phyloP scores from a whole-genome alignment of 2,329 filamentous ascomycete species.

The Gnomoniopsis smithogilvyi region DNA sequence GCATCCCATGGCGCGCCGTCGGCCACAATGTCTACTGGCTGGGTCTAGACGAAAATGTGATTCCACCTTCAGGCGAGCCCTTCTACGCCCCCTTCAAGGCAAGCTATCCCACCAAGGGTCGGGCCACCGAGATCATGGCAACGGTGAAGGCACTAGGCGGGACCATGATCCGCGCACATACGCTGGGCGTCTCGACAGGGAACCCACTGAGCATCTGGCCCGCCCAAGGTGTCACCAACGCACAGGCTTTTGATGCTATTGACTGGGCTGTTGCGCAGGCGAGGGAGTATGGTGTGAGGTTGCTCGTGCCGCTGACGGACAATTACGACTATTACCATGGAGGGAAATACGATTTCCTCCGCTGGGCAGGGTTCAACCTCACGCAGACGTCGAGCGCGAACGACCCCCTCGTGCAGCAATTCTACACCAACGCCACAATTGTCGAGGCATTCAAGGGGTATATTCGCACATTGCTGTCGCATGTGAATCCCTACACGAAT shows the following conservation, averaged over 20 bases:
- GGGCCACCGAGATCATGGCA: slow-evolving; percentile 43
- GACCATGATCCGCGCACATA: slow-evolving; percentile 42
- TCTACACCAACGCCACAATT: slow-evolving; percentile 42
- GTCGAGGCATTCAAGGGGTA: slow-evolving; percentile 43
- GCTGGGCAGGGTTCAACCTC: slow-evolving; percentile 43
- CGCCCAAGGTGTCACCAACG: slow-evolving; percentile 35
- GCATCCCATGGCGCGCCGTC: slow-evolving; percentile 39
- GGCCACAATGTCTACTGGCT: slow-evolving; percentile 51
- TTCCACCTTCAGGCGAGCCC: slow-evolving; percentile 38
- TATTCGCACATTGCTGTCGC: slow-evolving; percentile 39
- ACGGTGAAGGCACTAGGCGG: slow-evolving; percentile 41
- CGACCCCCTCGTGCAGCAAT: slow-evolving; percentile 39
- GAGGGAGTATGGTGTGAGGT: slow-evolving; percentile 38
- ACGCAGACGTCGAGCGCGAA: slow-evolving; percentile 29
- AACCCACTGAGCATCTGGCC: slow-evolving; percentile 46
- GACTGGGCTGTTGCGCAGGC: slow-evolving; percentile 48
- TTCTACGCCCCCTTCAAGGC: slow-evolving; percentile 40
- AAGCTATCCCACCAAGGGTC: slow-evolving; percentile 43
- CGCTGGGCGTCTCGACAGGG: slow-evolving; percentile 42
- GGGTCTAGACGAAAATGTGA: slow-evolving; percentile 47
- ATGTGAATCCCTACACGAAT: slow-evolving; percentile 42
- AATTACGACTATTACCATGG: slow-evolving; percentile 51
- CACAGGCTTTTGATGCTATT: slow-evolving; percentile 40
- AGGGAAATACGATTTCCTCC: slow-evolving; percentile 46
- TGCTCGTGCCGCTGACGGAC: slow-evolving; percentile 43